These are phyloP conservation scores for Verbena officinalis DNA, from an alignment of 257 asterid genomes.

Conservation along the genomic window DNA sequence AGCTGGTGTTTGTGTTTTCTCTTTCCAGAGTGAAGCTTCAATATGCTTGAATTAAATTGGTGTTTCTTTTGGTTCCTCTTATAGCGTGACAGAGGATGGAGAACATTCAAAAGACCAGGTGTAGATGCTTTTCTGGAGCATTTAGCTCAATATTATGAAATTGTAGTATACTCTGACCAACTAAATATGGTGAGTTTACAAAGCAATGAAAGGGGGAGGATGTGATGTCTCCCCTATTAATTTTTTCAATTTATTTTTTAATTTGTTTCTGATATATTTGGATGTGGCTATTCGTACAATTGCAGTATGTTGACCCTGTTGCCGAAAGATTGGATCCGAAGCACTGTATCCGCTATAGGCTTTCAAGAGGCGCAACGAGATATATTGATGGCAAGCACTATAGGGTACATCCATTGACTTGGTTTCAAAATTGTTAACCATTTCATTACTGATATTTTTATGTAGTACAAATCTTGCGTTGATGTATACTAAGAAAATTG, in stretches of 20 bases:
- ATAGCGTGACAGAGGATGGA: constrained; percentile 97
- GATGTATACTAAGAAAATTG: constrained; percentile 5
- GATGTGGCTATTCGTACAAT: constrained; percentile 23
- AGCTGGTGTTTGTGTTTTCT: not conserved
- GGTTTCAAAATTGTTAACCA: constrained; percentile 14
- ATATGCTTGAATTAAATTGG: not conserved
- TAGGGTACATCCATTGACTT: constrained; percentile 53
- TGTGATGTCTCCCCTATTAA: constrained; percentile 4
- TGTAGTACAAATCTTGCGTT: constrained; percentile 6
- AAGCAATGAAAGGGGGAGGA: not conserved
- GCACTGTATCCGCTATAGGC: constrained; percentile 66
- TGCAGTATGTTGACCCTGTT: constrained; percentile 88
- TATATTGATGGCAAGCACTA: constrained; percentile 82
- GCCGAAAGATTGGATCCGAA: constrained; percentile 73
- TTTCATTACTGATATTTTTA: constrained; percentile 2
- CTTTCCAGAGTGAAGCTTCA: not conserved
- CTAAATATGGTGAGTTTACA: constrained; percentile 51
- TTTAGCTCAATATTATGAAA: constrained; percentile 79
- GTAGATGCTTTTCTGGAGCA: constrained; percentile 90
- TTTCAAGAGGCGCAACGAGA: constrained; percentile 77
- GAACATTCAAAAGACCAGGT: constrained; percentile 94
- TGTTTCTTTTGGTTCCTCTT: constrained; percentile 16
- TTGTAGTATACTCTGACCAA: constrained; percentile 77
- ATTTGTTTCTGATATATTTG: constrained; percentile 8
- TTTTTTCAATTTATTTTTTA: not conserved